These are phyloP conservation scores for Sarocladium oryzae DNA, from an alignment of 2,329 filamentous ascomycete genomes.

Conservation along the genomic window DNA sequence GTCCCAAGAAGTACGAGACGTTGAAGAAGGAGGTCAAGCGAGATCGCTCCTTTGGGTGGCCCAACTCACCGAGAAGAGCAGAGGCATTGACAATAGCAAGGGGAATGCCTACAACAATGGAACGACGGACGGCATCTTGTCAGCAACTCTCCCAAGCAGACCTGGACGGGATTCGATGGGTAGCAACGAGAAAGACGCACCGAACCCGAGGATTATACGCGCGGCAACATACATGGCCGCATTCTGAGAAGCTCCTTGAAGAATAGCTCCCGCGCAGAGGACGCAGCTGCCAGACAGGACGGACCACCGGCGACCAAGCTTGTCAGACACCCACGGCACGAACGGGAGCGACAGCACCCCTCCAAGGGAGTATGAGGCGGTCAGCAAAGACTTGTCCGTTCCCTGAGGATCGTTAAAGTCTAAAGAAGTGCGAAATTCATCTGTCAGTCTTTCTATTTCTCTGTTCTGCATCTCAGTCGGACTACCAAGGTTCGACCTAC, in stretches of 20 bases:
- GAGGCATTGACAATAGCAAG: conserved; percentile 54
- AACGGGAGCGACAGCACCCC: conserved; percentile 52
- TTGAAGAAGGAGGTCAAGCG: conserved; percentile 53
- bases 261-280: conserved; percentile 45
- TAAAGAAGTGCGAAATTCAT: background rate
- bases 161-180: too few relatives aligned
- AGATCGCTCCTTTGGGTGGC: conserved; percentile 53
- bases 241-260: conserved; percentile 30
- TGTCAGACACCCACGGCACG: conserved; percentile 48
- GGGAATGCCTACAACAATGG: conserved; percentile 37
- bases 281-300: conserved; percentile 22
- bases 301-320: conserved; percentile 30
- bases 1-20: conserved; percentile 48
- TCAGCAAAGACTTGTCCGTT: conserved; percentile 23
- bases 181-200: conserved; percentile 17
- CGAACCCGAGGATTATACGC: conserved; percentile 53
- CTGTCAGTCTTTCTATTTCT: background rate
- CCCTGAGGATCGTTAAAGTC: conserved; percentile 5
- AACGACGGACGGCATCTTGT: background rate
- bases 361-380: conserved; percentile 53
- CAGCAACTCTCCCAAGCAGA: background rate
- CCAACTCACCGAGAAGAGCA: conserved; percentile 52
- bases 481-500: conserved; percentile 20
- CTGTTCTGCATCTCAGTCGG: background rate
- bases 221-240: conserved; percentile 51